Evolutionary conservation across 2,329 filamentous ascomycete species (phyloP), one percentile per base, ranked within the genome.

Genomic region (Trichothecium roseum): DNA sequence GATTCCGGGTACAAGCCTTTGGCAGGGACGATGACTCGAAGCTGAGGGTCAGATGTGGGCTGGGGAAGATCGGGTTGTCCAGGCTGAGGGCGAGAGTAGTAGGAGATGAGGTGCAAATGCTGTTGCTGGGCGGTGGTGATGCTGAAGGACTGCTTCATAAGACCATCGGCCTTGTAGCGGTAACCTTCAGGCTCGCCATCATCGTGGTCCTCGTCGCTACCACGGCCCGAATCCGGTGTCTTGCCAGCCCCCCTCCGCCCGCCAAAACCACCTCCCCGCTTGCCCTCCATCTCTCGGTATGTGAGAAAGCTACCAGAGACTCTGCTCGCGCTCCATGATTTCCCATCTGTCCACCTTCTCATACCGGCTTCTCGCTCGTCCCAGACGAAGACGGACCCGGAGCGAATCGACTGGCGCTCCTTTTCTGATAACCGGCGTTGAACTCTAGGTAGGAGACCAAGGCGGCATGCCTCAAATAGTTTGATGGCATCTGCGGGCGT

Each of bases 91-190:
- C 88, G 75, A 4, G 87, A 83, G 60, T 88, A 96, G 64, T 98
- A 98, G 49, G 89, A 95, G 62, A 98, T 98, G 35, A 98, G 73
- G 62, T 98, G 91, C 2, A 98, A 77, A 55, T 96, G 91, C 50
- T 95, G 87, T 45, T 86, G 51, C 27, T 72, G 79, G 2, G 84
- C 86, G 2, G 91, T 96, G 16, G 88, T 95, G 62, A 98, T 96
- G 63, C 89, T 96, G 69, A 96, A 98, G 0, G 91, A 96, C 62
- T 98, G 91, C 72, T 98, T 98, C 87, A 96, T 95, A 4, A 98
- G 72, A 1, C 91, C 91, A 51, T 98, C 91, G 8, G 82, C 84
- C 68, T 95, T 98, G 63, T 94, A 94, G 44, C 86, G 72, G 57
- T 94, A 94, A 29, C 87, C 87, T 56, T 94, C 87, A 0, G 84